These are phyloP conservation scores for Fusarium cyanostomum DNA, from an alignment of 2,329 filamentous ascomycete genomes.

Conservation along the genomic window DNA sequence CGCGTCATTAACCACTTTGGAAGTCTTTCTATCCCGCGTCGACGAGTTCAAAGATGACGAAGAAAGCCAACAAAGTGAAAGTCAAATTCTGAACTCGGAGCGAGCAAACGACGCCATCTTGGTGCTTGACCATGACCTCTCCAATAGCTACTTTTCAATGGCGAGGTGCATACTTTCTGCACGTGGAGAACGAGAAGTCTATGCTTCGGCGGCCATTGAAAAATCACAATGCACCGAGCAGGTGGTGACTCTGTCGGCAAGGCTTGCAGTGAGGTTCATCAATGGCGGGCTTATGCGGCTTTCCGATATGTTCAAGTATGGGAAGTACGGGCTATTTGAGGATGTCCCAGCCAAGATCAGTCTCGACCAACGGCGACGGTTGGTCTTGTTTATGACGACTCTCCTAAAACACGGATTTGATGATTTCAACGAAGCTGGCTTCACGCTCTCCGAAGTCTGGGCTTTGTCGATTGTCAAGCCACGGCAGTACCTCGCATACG, in stretches of 20 bases:
- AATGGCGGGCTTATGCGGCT: slow-evolving; percentile 56
- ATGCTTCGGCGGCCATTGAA: slow-evolving; percentile 28
- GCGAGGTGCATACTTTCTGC: slow-evolving; percentile 51
- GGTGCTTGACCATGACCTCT: slow-evolving; percentile 60
- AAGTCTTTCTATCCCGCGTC: slow-evolving; percentile 57
- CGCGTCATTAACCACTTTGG: slow-evolving; percentile 57
- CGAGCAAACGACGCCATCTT: slow-evolving; percentile 58
- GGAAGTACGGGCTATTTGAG: slow-evolving; percentile 62
- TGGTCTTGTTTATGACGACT: slow-evolving; percentile 61
- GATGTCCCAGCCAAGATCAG: slow-evolving; percentile 51
- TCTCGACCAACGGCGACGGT: slow-evolving; percentile 54
- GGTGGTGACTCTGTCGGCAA: slow-evolving; percentile 56
- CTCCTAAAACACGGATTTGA: slow-evolving; percentile 59
- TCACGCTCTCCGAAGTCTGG: slow-evolving; percentile 63
- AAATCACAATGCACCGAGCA: slow-evolving; percentile 54
- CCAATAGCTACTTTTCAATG: slow-evolving; percentile 59
- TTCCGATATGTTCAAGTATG: slow-evolving; percentile 56
- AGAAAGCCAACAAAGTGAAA: slow-evolving; percentile 52
- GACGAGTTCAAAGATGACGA: slow-evolving; percentile 53
- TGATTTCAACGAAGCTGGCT: slow-evolving; percentile 57
- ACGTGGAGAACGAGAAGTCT: slow-evolving; percentile 16
- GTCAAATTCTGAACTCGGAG: slow-evolving; percentile 51
- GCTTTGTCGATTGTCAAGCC: slow-evolving; percentile 62
- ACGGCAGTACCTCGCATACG: slow-evolving; percentile 55
- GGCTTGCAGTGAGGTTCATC: slow-evolving; percentile 57